These are phyloP conservation scores for Euphorbia schlechtendalii DNA, from an alignment of 441 rosid genomes.

Conservation along the genomic window DNA sequence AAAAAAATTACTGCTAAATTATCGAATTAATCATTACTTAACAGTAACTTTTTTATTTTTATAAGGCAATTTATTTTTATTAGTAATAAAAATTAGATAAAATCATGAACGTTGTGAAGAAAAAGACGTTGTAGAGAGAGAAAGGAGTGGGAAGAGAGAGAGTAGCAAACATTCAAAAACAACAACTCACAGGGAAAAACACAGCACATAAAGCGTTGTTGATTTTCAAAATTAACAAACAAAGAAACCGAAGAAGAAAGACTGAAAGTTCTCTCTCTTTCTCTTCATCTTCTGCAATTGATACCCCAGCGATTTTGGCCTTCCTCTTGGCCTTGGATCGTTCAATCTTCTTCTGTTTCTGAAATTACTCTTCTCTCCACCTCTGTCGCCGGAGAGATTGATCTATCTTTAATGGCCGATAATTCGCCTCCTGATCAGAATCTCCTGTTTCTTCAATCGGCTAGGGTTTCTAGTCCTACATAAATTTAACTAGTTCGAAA, in stretches of 20 bases:
- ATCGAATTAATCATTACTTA: no score
- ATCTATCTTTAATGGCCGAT: constrained; percentile 21
- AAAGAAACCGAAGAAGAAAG: constrained; percentile 1
- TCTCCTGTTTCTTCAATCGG: constrained; percentile 5
- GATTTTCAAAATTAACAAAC: no score
- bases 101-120: not conserved
- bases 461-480: constrained; percentile 27
- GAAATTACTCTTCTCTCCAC: not conserved
- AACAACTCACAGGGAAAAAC: not conserved
- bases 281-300: not conserved
- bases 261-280: constrained; percentile 1
- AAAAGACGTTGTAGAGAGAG: not conserved
- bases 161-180: not conserved
- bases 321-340: constrained; percentile 1
- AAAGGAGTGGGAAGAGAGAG: not conserved
- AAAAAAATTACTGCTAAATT: no score
- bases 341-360: not conserved
- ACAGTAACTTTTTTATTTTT: no score
- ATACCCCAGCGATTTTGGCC: constrained; percentile 18
- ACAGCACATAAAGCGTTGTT: constrained; percentile 3
- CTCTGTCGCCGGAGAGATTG: constrained; percentile 12
- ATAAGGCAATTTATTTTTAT: no score
- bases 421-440: constrained; percentile 19
- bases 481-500: no score
- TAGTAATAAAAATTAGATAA: no score